Percentiles rank a stretch among this genome's conserved stretches.
Evolutionary conservation across 768 basidiomycete genomes (phyloP).

Genomic region (Mycena amicta): DNA sequence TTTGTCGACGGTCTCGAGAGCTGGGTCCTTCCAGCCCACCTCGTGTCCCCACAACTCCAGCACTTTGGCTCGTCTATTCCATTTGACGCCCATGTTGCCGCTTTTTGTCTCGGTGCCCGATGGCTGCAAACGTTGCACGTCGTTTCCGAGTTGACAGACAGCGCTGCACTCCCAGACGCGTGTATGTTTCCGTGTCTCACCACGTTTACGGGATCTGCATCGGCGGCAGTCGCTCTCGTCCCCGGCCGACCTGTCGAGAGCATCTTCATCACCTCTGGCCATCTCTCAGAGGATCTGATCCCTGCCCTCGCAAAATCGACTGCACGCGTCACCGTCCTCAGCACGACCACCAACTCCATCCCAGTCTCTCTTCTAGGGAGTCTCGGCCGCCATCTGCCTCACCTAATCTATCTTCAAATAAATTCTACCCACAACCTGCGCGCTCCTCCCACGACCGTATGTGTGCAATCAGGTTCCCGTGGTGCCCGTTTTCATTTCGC

Average conservation of each 20-base stretch:
- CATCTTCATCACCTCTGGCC: conserved; percentile 63
- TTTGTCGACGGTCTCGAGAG: conserved; percentile 53
- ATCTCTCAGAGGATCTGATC: conserved; percentile 60
- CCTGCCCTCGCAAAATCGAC: conserved; percentile 52
- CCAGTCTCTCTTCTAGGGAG: conserved; percentile 60
- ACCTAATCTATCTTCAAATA: conserved; percentile 67
- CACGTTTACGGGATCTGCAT: conserved; percentile 64
- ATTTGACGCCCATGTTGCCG: conserved; percentile 57
- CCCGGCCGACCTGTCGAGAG: conserved; percentile 68
- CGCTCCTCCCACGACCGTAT: conserved; percentile 54
- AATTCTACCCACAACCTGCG: conserved; percentile 58
- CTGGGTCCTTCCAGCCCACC: conserved; percentile 50
- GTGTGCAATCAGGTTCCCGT: conserved; percentile 27
- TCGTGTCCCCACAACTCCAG: conserved; percentile 49
- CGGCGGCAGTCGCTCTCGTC: conserved; percentile 56
- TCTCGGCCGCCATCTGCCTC: conserved; percentile 58
- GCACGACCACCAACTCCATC: conserved; percentile 58
- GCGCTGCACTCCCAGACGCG: conserved; percentile 35
- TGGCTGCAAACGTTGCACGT: conserved; percentile 51
- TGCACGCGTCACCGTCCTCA: conserved; percentile 55
- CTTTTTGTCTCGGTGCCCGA: conserved; percentile 60
- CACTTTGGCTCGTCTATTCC: conserved; percentile 64
- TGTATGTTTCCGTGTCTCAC: conserved; percentile 44
- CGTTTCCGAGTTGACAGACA: conserved; percentile 48
- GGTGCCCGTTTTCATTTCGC: conserved; percentile 22